Evolutionary conservation across 169 alveolate species (phyloP), one percentile per base, ranked within the genome.

Genomic region (Cryptosporidium xiaoi): DNA sequence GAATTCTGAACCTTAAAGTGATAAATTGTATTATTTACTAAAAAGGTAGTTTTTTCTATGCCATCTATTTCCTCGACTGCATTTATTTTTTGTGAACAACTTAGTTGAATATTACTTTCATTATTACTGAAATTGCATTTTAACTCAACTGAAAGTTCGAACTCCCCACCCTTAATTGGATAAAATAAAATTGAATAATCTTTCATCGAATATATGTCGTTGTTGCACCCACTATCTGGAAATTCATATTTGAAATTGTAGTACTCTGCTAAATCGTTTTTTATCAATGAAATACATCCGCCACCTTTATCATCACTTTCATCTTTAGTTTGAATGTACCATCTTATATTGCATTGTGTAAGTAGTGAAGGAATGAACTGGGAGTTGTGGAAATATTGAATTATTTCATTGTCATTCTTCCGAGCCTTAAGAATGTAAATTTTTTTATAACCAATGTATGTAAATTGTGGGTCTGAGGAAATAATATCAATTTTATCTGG

Each of bases 381-480:
- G 2, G 77, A 60, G 15, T 40, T 10, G 15, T 77, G 87, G 48
- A 77, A 60, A 10, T 56, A 6, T 60, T 15, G 53, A 44, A 60
- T n/a, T 24, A 15, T 29, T n/a, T 29, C 2, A 24, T 33, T n/a
- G 15, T 40, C 60, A 13, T 36, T 77, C 0, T 56, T 77, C 64
- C 62, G 64, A 60, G 64, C 69, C 50, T 29, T 56, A 33, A 77
- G 2, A n/a, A 31, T 58, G 27, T 77, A 77, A 8, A 44, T 27
- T 27, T 77, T 77, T 18, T 64, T 68, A 77, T 77, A 40, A 1
- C 71, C 87, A 10, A 77, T 20, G 36, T 77, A 77, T 3, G 64
- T 15, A 31, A 40, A 62, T 24, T 60, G 33, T 3, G 1, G 3
- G 13, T 77, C 87, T 5, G 87, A 71, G 5, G 77, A 77, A 20